Evolutionary conservation across 1,284 basidiomycete species (phyloP).

Genomic region (Apiotrichum laibachii): DNA sequence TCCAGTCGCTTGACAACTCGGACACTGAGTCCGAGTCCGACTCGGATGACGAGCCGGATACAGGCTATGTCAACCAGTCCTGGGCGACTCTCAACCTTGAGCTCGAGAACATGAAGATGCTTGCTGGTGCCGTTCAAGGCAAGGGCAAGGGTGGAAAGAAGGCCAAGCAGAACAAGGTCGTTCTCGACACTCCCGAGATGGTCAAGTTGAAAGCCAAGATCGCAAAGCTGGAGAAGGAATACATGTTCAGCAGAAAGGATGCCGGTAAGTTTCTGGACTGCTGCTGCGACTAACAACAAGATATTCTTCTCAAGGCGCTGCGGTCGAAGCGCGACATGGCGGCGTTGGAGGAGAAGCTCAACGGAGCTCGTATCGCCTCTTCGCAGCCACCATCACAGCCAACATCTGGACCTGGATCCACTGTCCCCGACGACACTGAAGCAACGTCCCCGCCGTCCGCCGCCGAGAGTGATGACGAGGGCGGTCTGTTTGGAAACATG

Average conservation of each 20-base stretch:
- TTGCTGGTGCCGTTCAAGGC: constrained; percentile 21
- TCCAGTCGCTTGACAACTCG: constrained; percentile 29
- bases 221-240: constrained; percentile 61
- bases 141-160: constrained; percentile 36
- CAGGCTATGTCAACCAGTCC: constrained; percentile 44
- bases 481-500: constrained; percentile 70
- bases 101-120: constrained; percentile 33
- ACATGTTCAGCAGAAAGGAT: constrained; percentile 71
- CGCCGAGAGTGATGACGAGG: constrained; percentile 52
- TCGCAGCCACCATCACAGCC: background rate
- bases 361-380: constrained; percentile 30
- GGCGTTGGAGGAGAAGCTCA: constrained; percentile 60
- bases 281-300: constrained; percentile 19
- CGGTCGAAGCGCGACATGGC: constrained; percentile 58
- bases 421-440: too few species aligned
- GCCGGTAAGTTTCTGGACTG: constrained; percentile 47
- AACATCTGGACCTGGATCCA: background rate
- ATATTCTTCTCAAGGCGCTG: constrained; percentile 60
- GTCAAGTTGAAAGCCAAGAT: constrained; percentile 59
- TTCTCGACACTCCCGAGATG: constrained; percentile 52
- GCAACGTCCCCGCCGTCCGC: background rate
- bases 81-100: constrained; percentile 58
- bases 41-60: constrained; percentile 60
- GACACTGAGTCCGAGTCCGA: constrained; percentile 25
- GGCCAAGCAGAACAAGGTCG: constrained; percentile 37